These are phyloP conservation scores for Excoecaria cochinchinensis DNA, from an alignment of 345 rosid species.

Conservation along the genomic window DNA sequence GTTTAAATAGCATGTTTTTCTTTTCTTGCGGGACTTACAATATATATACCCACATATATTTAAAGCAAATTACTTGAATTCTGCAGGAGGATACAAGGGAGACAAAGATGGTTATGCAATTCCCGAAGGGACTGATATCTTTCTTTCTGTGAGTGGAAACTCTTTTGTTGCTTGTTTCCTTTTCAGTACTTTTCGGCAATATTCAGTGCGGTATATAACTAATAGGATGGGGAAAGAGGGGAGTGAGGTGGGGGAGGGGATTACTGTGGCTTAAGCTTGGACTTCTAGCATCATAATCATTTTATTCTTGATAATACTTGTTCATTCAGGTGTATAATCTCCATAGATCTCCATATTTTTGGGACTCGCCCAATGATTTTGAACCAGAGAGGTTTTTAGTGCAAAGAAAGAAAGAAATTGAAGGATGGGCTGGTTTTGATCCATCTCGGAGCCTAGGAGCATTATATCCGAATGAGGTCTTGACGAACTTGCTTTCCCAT, in stretches of 20 bases:
- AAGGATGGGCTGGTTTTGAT: conserved; percentile 93
- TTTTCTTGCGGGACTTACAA: not conserved
- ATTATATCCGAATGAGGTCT: conserved; percentile 84
- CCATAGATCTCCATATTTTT: conserved; percentile 85
- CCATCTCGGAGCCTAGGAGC: conserved; percentile 93
- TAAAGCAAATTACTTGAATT: conserved; percentile 15
- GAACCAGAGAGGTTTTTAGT: conserved; percentile 77
- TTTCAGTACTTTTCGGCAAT: not conserved
- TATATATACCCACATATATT: not conserved
- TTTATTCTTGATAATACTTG: not conserved
- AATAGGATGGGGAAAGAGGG: not conserved
- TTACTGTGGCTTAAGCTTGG: not conserved
- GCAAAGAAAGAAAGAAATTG: conserved; percentile 51
- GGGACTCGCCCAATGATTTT: conserved; percentile 78
- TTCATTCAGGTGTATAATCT: conserved; percentile 73
- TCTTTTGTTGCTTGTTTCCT: not conserved
- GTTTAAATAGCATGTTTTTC: not conserved
- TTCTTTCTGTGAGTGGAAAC: conserved; percentile 63
- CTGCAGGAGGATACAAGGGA: conserved; percentile 79
- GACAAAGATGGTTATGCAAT: conserved; percentile 66
- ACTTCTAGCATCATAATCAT: not conserved
- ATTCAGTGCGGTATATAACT: too few species aligned
- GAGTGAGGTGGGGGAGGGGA: not conserved
- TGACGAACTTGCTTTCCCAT: not conserved
- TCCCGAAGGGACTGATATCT: conserved; percentile 86